Base-by-base conservation (phyloP, 176 grass and related monocot species). In the Typha latifolia region DNA sequence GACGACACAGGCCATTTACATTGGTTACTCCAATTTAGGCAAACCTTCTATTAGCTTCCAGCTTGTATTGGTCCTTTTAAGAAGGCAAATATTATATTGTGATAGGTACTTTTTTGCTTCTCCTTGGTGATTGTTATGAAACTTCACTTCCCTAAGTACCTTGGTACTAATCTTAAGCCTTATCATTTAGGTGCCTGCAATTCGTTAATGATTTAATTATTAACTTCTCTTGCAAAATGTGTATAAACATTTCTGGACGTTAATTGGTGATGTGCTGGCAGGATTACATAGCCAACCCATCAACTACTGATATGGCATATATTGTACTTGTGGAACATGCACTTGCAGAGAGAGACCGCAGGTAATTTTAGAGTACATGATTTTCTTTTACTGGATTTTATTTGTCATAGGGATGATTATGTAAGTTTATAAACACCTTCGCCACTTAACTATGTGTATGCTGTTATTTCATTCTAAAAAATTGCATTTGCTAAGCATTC, bases 291-390 rank as follows among this genome's bases (percentile, higher is more conserved):
- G 88, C 89, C 69, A 87, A 81, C 81, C 76, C 61, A 32, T 79
- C 89, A 69, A 99, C 89, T 64, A 80, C 85, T 29, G 94, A 99
- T 66, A 93, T 99, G 83, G 94, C 89, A 53, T 99, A 99, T 74
- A 90, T 74, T 77, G 84, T 93, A 23, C 94, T 99, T 61, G 82
- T 99, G 51, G 94, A 99, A 64, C 85, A 99, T 76, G 88, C 94
- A 12, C 85, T 99, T 74, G 89, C 94, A 64, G 89, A 99, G 81
- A 91, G 83, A 81, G 94, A 99, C 76, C 77, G 94, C 49, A 99
- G 94, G 94, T 97, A 59, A n/a, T 59, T 19, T 1, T 19, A 3
- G 16, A 19, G 8, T 11, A 19, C 6, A 19, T 59, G 53, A 59
- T 21, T 59, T 59, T 59, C 20, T n/a, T 3, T 22, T 11, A 22